Base-by-base conservation (phyloP, 805 yeast species). In the Metschnikowia henanensis region DNA sequence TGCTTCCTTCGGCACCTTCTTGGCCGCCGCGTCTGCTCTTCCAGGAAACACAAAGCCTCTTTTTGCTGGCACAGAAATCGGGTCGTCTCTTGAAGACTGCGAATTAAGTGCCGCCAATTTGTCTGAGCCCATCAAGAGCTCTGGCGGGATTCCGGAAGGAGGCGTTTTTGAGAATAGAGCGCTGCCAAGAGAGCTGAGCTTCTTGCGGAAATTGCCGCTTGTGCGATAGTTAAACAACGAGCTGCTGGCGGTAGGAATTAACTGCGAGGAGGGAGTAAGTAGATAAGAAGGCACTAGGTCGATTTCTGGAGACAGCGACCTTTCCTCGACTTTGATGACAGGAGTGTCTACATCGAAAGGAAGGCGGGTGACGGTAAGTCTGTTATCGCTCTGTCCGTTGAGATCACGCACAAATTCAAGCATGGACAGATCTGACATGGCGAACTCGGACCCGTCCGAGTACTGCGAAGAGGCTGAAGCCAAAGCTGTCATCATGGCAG, bases 351-450 rank as follows among this genome's bases (percentile, higher is more conserved):
- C 17, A 16, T 43, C 46, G 15, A 43, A 32, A 5, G 30, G 28
- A 13, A 29, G 26, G n/a, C 29, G 30, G 18, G 23, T 20, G 18
- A 43, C 41, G 17, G 38, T 43, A 20, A 12, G 10, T n/a, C 25
- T 16, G 18, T 43, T 37, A 16, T 8, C 35, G 31, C 46, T 33
- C 22, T 37, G 46, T 15, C 47, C 50, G 26, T 47, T 47, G 16
- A 47, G 39, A 28, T 41, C 41, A 26, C 50, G 50, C 35, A 47
- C 50, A 36, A 47, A 40, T n/a, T 47, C 50, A 25, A 47, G 43
- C 50, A 47, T 47, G 16, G 50, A 47, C 50, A 40, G 47, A 30
- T 47, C 47, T 21, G 50, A 47, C 32, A 47, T 39, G 13, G 45
- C 34, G 31, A 32, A 43, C 9, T 34, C 38, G 22, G 47, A 43